These are phyloP conservation scores for Macrolepiota albuminosa DNA, from an alignment of 768 basidiomycete genomes.

Conservation along the genomic window DNA sequence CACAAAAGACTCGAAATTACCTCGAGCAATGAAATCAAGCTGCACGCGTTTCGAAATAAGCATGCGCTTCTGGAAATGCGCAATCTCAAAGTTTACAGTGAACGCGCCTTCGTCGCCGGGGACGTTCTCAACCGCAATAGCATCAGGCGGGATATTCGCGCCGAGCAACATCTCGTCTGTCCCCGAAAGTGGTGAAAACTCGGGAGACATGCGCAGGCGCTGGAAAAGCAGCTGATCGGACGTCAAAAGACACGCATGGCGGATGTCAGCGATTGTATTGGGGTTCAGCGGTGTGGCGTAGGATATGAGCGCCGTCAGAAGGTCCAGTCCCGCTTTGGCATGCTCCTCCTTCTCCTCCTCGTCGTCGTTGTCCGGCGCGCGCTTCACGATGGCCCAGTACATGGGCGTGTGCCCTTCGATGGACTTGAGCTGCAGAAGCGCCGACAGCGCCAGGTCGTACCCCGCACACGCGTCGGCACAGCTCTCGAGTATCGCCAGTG, in stretches of 20 bases:
- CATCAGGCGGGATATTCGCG: constrained; percentile 39
- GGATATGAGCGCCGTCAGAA: constrained; percentile 47
- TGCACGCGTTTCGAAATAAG: constrained; percentile 47
- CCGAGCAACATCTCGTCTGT: constrained; percentile 50
- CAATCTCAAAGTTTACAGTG: constrained; percentile 43
- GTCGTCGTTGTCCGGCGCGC: constrained; percentile 34
- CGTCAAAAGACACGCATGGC: constrained; percentile 60
- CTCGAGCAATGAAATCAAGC: constrained; percentile 64
- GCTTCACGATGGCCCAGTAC: constrained; percentile 72
- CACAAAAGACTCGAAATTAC: constrained; percentile 15
- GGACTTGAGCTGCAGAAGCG: constrained; percentile 55
- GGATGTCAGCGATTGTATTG: constrained; percentile 52
- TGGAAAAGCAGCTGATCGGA: constrained; percentile 61
- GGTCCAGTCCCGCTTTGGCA: constrained; percentile 27
- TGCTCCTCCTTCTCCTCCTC: constrained; percentile 17
- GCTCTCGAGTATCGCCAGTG: constrained; percentile 47
- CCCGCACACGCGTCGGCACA: constrained; percentile 58
- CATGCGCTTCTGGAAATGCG: constrained; percentile 71
- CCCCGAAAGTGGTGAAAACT: constrained; percentile 47
- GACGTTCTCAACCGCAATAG: constrained; percentile 49
- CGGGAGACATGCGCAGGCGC: constrained; percentile 46
- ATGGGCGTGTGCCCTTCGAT: constrained; percentile 64
- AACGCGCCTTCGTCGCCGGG: constrained; percentile 49
- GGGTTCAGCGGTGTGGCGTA: constrained; percentile 41
- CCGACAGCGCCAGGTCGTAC: constrained; percentile 44